Conservation (phyloP, 2,329 filamentous ascomycete genomes). For the Cytospora paraplurivora region DNA sequence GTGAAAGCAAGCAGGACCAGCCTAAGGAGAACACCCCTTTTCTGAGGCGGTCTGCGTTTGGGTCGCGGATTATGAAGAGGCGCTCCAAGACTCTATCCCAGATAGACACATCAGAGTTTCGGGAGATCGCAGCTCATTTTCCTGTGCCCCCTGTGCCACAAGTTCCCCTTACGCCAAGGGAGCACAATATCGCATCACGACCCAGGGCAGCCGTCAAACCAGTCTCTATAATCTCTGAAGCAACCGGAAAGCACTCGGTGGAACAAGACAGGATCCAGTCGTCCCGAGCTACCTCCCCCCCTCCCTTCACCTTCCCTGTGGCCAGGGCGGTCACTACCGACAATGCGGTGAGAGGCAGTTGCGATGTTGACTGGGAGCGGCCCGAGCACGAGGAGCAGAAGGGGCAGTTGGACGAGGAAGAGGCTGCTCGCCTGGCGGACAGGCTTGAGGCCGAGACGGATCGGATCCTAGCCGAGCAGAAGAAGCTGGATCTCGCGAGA, state of each 20-base stretch:
- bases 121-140: conserved; percentile 4
- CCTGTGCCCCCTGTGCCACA: conserved; percentile 22
- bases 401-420: conserved; percentile 31
- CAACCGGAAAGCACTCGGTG: background rate
- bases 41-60: conserved; percentile 16
- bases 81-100: conserved; percentile 27
- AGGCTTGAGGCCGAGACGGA: conserved; percentile 51
- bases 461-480: conserved; percentile 52
- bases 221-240: background rate
- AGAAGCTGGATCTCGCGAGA: conserved; percentile 50
- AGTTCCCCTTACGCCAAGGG: conserved; percentile 19
- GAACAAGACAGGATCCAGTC: conserved; percentile 1
- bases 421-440: conserved; percentile 39
- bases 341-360: conserved; percentile 11
- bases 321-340: conserved; percentile 29
- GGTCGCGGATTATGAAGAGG: conserved; percentile 21
- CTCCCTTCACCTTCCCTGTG: conserved; percentile 20
- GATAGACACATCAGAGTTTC: conserved; percentile 3
- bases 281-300: conserved; percentile 13
- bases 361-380: conserved; percentile 9
- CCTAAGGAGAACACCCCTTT: conserved; percentile 1
- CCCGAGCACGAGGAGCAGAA: conserved; percentile 11
- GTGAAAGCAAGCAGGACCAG: conserved; percentile 15
- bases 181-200: conserved; percentile 16
- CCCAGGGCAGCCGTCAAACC: conserved; percentile 10